A percentile compares a stretch with the other conserved stretches of the same genome.
Evolutionary conservation across 108 stramenopile genomes (phyloP).

Genomic region (Discostella stelligeroides): DNA sequence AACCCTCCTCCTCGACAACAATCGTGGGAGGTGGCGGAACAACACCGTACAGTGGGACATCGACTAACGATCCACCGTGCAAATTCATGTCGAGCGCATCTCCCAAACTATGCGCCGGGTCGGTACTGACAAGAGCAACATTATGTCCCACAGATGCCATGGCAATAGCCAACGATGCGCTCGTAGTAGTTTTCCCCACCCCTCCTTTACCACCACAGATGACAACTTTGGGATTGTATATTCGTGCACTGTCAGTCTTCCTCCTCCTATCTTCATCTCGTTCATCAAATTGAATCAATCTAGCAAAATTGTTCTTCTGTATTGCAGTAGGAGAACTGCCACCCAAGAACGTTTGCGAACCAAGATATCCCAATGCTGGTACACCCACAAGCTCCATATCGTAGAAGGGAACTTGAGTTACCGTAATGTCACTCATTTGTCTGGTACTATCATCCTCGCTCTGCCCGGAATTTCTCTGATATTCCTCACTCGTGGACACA

Average conservation of each 20-base stretch:
- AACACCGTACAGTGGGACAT: conserved; percentile 76
- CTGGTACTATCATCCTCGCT: conserved; percentile 10
- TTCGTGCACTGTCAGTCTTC: background rate
- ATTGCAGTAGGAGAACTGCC: background rate
- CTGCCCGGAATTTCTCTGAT: conserved; percentile 48
- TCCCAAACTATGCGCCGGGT: conserved; percentile 96
- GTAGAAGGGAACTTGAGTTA: conserved; percentile 80
- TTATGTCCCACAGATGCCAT: conserved; percentile 88
- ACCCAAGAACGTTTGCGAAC: conserved; percentile 53
- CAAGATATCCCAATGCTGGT: conserved; percentile 79
- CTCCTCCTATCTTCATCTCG: conserved; percentile 21
- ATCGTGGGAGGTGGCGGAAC: conserved; percentile 31
- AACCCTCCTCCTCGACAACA: conserved; percentile 53
- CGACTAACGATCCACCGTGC: conserved; percentile 64
- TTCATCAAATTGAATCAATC: conserved; percentile 59
- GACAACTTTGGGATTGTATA: conserved; percentile 60
- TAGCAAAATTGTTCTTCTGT: conserved; percentile 55
- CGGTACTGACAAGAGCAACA: conserved; percentile 91
- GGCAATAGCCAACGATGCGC: conserved; percentile 82
- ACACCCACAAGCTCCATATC: conserved; percentile 86
- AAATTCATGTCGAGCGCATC: conserved; percentile 90
- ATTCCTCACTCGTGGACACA: conserved; percentile 75
- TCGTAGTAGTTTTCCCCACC: conserved; percentile 90
- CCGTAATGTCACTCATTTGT: conserved; percentile 45
- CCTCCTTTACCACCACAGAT: conserved; percentile 93